Evolutionary conservation across 225 moss, liverwort and hornwort genomes (phyloP).

Genomic region (Anthoceros angustus): DNA sequence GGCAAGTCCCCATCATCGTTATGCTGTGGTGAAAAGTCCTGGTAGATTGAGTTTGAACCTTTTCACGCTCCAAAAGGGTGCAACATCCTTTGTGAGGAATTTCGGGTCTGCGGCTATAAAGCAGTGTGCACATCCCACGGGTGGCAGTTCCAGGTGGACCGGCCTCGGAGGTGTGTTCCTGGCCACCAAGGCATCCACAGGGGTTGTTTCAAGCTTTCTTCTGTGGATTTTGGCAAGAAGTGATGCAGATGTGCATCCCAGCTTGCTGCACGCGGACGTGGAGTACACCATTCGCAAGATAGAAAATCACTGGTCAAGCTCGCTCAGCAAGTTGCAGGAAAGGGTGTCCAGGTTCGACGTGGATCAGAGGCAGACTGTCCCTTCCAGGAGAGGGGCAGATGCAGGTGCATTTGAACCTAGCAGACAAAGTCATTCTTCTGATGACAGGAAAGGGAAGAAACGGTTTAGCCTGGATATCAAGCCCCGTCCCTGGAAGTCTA

Average conservation of each 20-base stretch:
- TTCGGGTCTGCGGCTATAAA: background rate
- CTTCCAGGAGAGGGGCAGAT: background rate
- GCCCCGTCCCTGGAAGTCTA: background rate
- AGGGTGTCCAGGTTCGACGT: background rate
- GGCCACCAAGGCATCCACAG: background rate
- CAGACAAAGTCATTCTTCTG: background rate
- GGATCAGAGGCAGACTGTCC: background rate
- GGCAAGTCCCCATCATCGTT: background rate
- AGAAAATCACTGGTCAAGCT: background rate
- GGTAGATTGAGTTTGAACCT: background rate
- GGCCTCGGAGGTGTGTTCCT: slow-evolving; percentile 2
- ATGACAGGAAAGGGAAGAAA: background rate
- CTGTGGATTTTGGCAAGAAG: background rate
- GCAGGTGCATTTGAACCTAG: background rate
- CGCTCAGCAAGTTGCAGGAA: background rate
- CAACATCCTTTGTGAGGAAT: background rate
- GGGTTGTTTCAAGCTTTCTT: background rate
- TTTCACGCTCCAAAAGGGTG: background rate
- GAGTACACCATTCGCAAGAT: background rate
- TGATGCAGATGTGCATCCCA: background rate
- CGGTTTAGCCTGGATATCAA: background rate
- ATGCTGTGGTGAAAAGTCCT: background rate
- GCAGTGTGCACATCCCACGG: background rate
- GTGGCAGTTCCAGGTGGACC: background rate
- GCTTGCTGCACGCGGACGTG: background rate